These are phyloP conservation scores for Fraxinus excelsior DNA, from an alignment of 257 asterid genomes.

Conservation along the genomic window DNA sequence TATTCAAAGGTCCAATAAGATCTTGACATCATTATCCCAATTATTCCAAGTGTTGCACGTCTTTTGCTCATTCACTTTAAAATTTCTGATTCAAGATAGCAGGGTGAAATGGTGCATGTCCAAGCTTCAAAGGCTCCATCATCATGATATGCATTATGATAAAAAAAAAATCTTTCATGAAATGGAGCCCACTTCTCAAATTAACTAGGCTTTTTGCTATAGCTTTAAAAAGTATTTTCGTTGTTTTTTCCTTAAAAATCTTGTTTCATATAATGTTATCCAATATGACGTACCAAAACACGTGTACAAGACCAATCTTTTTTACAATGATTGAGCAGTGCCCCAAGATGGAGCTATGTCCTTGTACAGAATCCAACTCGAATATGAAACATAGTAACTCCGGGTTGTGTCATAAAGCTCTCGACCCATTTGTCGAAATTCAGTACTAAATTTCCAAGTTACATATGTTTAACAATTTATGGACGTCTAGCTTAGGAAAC, in stretches of 20 bases:
- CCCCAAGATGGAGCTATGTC: too few relatives aligned
- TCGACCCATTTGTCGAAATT: background rate
- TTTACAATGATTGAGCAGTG: background rate
- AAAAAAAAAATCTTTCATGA: background rate
- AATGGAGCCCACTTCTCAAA: background rate
- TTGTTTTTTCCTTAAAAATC: too few relatives aligned
- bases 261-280: too few relatives aligned
- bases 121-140: background rate
- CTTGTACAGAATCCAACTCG: too few relatives aligned
- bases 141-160: background rate
- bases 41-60: background rate
- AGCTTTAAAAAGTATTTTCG: too few relatives aligned
- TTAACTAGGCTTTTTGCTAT: background rate
- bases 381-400: background rate
- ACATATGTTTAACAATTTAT: background rate
- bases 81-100: background rate
- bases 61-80: too few relatives aligned
- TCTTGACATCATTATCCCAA: too few relatives aligned
- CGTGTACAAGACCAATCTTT: background rate
- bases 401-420: background rate
- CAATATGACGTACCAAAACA: background rate
- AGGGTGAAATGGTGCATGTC: background rate
- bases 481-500: conserved; percentile 21
- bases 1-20: too few relatives aligned
- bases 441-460: background rate